Percentiles rank a stretch among this genome's conserved stretches.
These are phyloP conservation scores for Cyberlindnera maritima DNA, from an alignment of 805 yeast genomes.

Conservation along the genomic window DNA sequence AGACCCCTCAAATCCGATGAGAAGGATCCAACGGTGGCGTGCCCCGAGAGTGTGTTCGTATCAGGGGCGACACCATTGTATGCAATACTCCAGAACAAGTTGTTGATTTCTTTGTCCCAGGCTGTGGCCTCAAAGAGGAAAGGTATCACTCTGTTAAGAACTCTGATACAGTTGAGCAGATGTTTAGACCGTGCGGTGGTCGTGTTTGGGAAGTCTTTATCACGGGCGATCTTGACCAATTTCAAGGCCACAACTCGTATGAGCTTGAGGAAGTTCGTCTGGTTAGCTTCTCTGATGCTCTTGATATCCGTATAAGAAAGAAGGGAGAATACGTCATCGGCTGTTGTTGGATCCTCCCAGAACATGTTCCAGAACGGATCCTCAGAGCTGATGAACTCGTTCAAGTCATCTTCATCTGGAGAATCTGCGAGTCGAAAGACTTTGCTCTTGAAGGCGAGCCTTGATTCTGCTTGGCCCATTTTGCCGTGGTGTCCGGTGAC, in stretches of 20 bases:
- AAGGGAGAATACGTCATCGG: conserved; percentile 56
- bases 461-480: conserved; percentile 83
- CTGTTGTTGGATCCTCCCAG: conserved; percentile 48
- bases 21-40: conserved; percentile 28
- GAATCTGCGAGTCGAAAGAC: conserved; percentile 55
- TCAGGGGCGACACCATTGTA: conserved; percentile 8
- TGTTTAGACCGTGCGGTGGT: conserved; percentile 28
- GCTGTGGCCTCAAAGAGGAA: conserved; percentile 51
- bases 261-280: conserved; percentile 53
- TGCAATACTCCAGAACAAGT: conserved; percentile 43
- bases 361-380: conserved; percentile 44
- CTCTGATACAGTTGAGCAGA: conserved; percentile 58
- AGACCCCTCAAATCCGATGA: conserved; percentile 24
- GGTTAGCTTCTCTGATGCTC: conserved; percentile 55
- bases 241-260: conserved; percentile 40
- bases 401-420: conserved; percentile 6
- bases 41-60: conserved; percentile 5
- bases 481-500: too few relatives aligned
- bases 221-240: conserved; percentile 22
- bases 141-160: conserved; percentile 66
- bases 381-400: conserved; percentile 29
- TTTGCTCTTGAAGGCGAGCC: conserved; percentile 55
- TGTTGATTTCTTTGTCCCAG: conserved; percentile 31
- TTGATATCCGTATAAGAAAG: conserved; percentile 58
- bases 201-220: conserved; percentile 26